These are phyloP conservation scores for Aspergillus cejpii DNA, from an alignment of 2,329 filamentous ascomycete genomes.

Conservation along the genomic window DNA sequence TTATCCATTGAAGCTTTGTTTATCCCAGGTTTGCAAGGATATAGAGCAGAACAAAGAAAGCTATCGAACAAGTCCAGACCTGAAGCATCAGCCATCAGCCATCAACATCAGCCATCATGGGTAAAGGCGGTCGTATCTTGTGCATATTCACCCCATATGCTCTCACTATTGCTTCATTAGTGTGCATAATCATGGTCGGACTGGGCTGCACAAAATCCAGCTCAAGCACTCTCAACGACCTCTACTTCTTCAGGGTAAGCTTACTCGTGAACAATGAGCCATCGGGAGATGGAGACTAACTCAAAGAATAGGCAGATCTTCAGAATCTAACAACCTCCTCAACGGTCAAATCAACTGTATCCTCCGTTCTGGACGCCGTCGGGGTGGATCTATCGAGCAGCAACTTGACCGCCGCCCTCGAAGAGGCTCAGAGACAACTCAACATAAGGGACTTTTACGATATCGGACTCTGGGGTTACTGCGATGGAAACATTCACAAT, in stretches of 20 bases:
- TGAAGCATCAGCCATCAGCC: not conserved
- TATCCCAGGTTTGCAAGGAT: not conserved
- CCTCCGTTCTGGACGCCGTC: constrained; percentile 29
- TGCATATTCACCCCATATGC: constrained; percentile 84
- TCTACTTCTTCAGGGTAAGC: constrained; percentile 52
- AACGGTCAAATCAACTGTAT: constrained; percentile 25
- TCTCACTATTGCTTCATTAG: constrained; percentile 68
- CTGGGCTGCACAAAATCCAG: constrained; percentile 51
- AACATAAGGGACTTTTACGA: constrained; percentile 70
- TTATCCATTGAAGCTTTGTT: not conserved
- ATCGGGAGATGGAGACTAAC: constrained; percentile 5
- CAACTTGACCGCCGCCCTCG: constrained; percentile 34
- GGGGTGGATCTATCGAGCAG: constrained; percentile 33
- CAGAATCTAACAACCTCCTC: constrained; percentile 52
- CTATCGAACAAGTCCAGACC: not conserved
- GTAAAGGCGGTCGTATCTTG: constrained; percentile 67
- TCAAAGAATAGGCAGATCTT: constrained; percentile 47
- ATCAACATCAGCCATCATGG: constrained; percentile 45
- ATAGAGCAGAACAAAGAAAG: not conserved
- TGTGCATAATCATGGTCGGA: constrained; percentile 57
- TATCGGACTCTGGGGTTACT: constrained; percentile 82
- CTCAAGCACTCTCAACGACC: constrained; percentile 41
- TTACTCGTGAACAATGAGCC: constrained; percentile 1
- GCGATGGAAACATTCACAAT: constrained; percentile 54
- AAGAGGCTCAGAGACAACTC: constrained; percentile 41